Conservation (phyloP, 2,329 filamentous ascomycete species). For the Penicillium sclerotiorum region DNA sequence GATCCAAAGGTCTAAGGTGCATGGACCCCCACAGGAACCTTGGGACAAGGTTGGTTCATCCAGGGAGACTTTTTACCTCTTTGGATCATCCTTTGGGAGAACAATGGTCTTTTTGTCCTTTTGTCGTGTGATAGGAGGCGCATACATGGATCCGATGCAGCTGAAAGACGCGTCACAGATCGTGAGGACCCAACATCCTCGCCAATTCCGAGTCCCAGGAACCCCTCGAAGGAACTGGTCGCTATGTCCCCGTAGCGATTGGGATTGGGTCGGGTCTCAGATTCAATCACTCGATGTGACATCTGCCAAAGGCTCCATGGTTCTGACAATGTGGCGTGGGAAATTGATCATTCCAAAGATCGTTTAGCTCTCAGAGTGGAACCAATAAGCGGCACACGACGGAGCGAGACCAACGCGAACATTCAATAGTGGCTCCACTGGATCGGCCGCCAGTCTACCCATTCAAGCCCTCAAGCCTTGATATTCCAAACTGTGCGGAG, state of each 20-base stretch:
- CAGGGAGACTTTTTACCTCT: not conserved
- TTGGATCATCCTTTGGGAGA: not conserved
- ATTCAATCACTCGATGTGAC: slow-evolving; percentile 3
- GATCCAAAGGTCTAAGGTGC: not conserved
- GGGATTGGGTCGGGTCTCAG: not conserved
- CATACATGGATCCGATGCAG: not conserved
- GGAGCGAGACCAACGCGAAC: not conserved
- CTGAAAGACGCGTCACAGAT: too few relatives aligned
- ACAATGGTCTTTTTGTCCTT: too few relatives aligned
- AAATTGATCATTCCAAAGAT: slow-evolving; percentile 1
- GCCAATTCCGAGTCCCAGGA: not conserved
- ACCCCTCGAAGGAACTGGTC: too few relatives aligned
- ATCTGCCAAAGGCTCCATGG: slow-evolving; percentile 14
- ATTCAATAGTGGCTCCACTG: not conserved
- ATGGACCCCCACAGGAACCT: slow-evolving; percentile 8
- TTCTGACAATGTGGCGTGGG: not conserved
- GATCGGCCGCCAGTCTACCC: slow-evolving; percentile 1
- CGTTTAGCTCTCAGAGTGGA: not conserved
- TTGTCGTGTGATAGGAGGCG: too few relatives aligned
- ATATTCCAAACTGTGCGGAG: too few relatives aligned
- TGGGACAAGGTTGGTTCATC: slow-evolving; percentile 7
- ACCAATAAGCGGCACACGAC: not conserved
- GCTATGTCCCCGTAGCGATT: not conserved
- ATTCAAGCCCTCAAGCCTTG: not conserved
- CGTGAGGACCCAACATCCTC: too few relatives aligned